Percentiles rank a stretch among this genome's conserved stretches.
phyloP scores from a whole-genome alignment of 257 asterid species.

The Solanum virginianum region DNA sequence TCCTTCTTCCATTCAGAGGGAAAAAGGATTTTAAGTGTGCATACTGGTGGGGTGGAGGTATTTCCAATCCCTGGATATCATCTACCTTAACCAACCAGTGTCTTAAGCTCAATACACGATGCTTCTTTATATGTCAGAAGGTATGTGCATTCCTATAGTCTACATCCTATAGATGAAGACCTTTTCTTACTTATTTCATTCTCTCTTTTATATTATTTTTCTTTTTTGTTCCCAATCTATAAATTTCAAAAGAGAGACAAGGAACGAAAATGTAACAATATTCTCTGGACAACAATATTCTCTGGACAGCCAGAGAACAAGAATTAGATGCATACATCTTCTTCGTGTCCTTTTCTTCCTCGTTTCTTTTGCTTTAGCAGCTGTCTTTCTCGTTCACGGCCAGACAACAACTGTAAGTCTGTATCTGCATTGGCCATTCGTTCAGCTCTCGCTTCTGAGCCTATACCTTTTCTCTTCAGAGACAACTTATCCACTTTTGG shows the following conservation, averaged over 20 bases:
- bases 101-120: background rate
- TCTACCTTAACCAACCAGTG: background rate
- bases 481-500: conserved; percentile 65
- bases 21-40: background rate
- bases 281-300: background rate
- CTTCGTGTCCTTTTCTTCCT: conserved; percentile 88
- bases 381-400: conserved; percentile 76
- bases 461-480: conserved; percentile 78
- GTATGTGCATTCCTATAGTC: background rate
- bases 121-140: background rate
- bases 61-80: background rate
- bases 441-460: conserved; percentile 86
- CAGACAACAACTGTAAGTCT: conserved; percentile 79
- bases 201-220: background rate
- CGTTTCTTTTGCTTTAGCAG: conserved; percentile 80
- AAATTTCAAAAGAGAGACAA: background rate
- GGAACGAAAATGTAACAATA: background rate
- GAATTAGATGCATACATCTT: conserved; percentile 40
- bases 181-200: background rate
- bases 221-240: background rate
- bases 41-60: background rate
- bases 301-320: background rate
- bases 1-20: background rate
- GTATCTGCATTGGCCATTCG: conserved; percentile 73
- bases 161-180: background rate